Evolutionary conservation across 345 rosid species (phyloP).

Genomic region (Conringia planisiliqua): DNA sequence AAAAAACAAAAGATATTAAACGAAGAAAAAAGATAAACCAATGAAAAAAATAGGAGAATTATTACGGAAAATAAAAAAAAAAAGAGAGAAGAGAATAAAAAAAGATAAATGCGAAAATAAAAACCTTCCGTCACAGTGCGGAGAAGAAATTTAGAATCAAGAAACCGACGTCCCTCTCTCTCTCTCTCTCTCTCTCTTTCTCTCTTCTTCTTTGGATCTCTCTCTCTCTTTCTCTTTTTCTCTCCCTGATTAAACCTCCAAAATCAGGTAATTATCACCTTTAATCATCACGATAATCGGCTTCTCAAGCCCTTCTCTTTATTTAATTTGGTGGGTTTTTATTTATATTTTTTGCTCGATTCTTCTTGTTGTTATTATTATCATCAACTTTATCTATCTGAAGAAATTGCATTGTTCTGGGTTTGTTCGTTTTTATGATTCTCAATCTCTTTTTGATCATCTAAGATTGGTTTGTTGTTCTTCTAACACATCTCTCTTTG

Average conservation of each 20-base stretch:
- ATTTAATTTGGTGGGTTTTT: conserved; percentile 6
- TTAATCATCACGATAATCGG: conserved; percentile 7
- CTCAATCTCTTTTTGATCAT: background rate
- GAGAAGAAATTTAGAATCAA: conserved; percentile 31
- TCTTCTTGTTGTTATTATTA: background rate
- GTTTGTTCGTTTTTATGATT: background rate
- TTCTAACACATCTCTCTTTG: background rate
- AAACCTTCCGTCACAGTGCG: conserved; percentile 9
- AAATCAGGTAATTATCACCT: conserved; percentile 29
- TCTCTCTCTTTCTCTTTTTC: conserved; percentile 18
- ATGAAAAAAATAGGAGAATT: conserved; percentile 9
- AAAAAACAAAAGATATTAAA: background rate
- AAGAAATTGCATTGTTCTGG: conserved; percentile 30
- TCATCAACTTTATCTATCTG: conserved; percentile 14
- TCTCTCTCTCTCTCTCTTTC: conserved; percentile 6
- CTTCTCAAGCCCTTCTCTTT: background rate
- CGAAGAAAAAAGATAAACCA: conserved; percentile 23
- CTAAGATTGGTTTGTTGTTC: background rate
- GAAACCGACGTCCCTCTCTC: conserved; percentile 33
- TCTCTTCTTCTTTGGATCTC: conserved; percentile 33
- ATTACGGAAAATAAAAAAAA: too few relatives aligned
- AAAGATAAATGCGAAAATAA: conserved; percentile 21
- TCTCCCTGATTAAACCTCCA: conserved; percentile 33
- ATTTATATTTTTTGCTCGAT: background rate
- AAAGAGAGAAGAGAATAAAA: background rate